Base-by-base conservation (phyloP, 2,329 filamentous ascomycete genomes). In the Fonsecaea pedrosoi region DNA sequence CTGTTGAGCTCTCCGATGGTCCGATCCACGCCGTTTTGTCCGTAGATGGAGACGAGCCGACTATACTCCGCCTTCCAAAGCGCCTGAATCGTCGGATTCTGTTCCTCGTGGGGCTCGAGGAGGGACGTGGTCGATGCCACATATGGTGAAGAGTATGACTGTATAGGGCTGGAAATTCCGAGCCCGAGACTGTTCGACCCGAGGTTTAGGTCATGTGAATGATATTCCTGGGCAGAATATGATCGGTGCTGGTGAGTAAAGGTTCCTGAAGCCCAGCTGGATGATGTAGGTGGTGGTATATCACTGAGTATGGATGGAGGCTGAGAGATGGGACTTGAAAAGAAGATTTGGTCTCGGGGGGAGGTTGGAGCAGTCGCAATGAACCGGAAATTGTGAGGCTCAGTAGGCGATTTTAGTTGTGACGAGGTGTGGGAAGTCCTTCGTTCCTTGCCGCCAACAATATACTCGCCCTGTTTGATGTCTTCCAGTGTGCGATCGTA, bases 41-140 rank as follows among this genome's bases (percentile, higher is more conserved):
- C 69, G 55, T 71, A 73, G 9, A 74, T 68, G 9, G 72, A 69
- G 15, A 62, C 65, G 4, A 74, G 68, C 15, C 69, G 68, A 50
- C 63, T 66, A 56, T 69, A 72, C 58, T 74, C 72, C 7, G 72
- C 72, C 55, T 70, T 73, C 65, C 71, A 73, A 3, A 74, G 58
- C 8, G 72, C 72, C 61, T 69, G 63, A 18, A 74, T 67, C 34
- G 71, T 70, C 10, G 68, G 68, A 62, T 68, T 72, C 8, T 60
- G 60, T 37, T 72, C 71, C 15, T 69, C 69, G 7, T 64, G 65
- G 4, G 62, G 59, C 38, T 67, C 61, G n/a, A 60, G 54, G 2
- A 69, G 61, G 30, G 69, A 71, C n/a, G 60, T 64, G 25, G 37
- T 70, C 6, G 68, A 70, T 10, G 57, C 58, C 68, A 65, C 55